Evolutionary conservation across 371 early-diverging fungal species (phyloP), one percentile per base, ranked within the genome.

Genomic region (Zancudomyces culisetae): DNA sequence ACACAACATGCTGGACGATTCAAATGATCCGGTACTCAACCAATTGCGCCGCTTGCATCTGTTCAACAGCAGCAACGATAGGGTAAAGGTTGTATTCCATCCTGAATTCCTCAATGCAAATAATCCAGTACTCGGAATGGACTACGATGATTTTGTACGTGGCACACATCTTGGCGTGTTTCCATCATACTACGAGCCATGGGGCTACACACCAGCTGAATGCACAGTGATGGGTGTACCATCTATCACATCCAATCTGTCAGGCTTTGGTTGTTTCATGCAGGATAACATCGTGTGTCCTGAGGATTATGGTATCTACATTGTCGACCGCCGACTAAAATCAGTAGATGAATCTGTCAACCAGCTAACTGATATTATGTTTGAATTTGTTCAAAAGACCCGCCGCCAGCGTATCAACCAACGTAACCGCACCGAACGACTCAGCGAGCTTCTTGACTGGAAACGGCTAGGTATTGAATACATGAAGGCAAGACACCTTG

Each of bases 151-250:
- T 43, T 95, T 95, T 70, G 89, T 95, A 29, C 83, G 96, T 53
- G 96, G 94, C 26, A 88, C 89, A 56, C 94, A 93, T 60, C 63
- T 93, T 59, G 96, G 96, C 55, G 92, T 95, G 13, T 95, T 95
- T 72, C 88, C 94, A 1, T 78, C 78, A 27, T 95, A 90, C 69
- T 93, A 95, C 67, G 94, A 95, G 62, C 94, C 96, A 23, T 95
- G 93, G 92, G 87, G 89, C 0, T 85, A 93, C 67, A 91, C 93
- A 1, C 91, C 93, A 8, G 92, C 91, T 35, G 96, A 95, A 67
- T 95, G 94, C 64, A 95, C 96, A 0, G 91, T 95, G 39, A 90
- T 95, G 91, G 94, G 96, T 49, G 88, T 93, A 20, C 96, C 96
- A 3, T 84, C 83, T 12, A 86, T 93, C 55, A 92, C 93, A 3